Evolutionary conservation across 208 protist genomes (phyloP), one percentile per base, ranked within the genome.

Genomic region (Trypanosoma boissoni): DNA sequence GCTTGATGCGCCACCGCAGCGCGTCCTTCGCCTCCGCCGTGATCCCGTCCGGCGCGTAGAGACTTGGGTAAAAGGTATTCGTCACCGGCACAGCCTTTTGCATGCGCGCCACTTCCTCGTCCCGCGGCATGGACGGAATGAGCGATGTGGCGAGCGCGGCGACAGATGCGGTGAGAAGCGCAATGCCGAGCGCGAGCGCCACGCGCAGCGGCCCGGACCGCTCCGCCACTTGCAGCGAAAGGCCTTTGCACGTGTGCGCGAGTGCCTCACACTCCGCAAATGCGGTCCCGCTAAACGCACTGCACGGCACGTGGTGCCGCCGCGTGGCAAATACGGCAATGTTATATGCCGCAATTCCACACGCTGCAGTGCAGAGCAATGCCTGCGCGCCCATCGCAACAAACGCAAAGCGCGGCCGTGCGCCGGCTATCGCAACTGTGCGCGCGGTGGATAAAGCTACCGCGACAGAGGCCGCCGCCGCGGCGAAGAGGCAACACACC

Each of bases 1-100:
- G 67, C 28, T 60, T 59, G 41, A 91, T 78, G 21, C 67, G 52
- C 26, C 49, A 3, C 16, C 48, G 65, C 16, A 91, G 52, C 41
- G 28, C 53, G 16, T 34, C 43, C 16, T 69, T 53, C 23, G 83
- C 55, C 12, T 16, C n/a, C 2, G 65, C 51, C 2, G 68, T 54
- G 6, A 85, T 72, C 6, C 86, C 86, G 42, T 93, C 86, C 2
- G 82, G 86, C 8, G 82, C 83, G 64, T 84, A 93, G 21, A 66
- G 31, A 53, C 80, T 86, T 1, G 82, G 74, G 27, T 72, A 72
- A 48, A 93, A 93, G 10, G 74, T 60, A 60, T 80, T 74, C 31
- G 86, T 90, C 56, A 88, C 79, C 2, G 86, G 77, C 0, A 64
- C 66, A 18, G 86, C 86, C 2, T 52, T 70, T 20, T 45, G 34